Percentiles rank a stretch among this genome's conserved stretches.
These are phyloP conservation scores for Besnoitia besnoiti DNA, from an alignment of 169 alveolate genomes.

Conservation along the genomic window DNA sequence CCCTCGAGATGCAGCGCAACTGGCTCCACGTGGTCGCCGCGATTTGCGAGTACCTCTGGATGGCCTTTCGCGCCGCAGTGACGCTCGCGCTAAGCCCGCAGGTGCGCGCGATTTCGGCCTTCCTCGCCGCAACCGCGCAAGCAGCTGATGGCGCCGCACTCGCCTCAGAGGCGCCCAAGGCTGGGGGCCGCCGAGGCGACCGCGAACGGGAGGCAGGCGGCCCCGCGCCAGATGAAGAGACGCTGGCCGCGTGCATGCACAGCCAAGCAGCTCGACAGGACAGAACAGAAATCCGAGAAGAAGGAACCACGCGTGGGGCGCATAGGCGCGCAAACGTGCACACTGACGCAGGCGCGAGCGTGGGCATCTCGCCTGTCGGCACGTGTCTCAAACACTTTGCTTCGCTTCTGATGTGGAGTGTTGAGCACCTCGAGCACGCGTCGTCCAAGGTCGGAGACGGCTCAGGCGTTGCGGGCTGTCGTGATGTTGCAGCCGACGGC, in stretches of 20 bases:
- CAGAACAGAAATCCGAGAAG: background rate
- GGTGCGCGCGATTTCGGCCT: background rate
- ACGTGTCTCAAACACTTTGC: background rate
- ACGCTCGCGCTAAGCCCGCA: slow-evolving; percentile 3
- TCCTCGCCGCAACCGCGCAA: background rate
- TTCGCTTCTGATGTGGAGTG: background rate
- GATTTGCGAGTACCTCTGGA: background rate
- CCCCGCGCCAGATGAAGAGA: background rate
- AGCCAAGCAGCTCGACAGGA: background rate
- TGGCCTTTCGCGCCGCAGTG: background rate
- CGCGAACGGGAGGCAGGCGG: background rate
- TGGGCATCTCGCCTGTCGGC: background rate
- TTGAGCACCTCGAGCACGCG: slow-evolving; percentile 25
- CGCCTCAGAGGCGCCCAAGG: too few species aligned
- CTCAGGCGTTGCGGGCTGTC: background rate
- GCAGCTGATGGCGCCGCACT: background rate
- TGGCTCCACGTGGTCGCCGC: slow-evolving; percentile 23
- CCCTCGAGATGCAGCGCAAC: slow-evolving; percentile 23
- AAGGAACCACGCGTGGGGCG: background rate
- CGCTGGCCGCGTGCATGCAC: background rate
- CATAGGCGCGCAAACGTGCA: background rate
- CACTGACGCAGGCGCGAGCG: background rate
- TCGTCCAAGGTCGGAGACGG: background rate
- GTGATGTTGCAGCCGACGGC: too few species aligned
- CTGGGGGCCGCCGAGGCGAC: too few species aligned